Evolutionary conservation across 176 grass and related monocot species (phyloP), one percentile per base, ranked within the genome.

Genomic region (Bolboschoenus planiculmis): DNA sequence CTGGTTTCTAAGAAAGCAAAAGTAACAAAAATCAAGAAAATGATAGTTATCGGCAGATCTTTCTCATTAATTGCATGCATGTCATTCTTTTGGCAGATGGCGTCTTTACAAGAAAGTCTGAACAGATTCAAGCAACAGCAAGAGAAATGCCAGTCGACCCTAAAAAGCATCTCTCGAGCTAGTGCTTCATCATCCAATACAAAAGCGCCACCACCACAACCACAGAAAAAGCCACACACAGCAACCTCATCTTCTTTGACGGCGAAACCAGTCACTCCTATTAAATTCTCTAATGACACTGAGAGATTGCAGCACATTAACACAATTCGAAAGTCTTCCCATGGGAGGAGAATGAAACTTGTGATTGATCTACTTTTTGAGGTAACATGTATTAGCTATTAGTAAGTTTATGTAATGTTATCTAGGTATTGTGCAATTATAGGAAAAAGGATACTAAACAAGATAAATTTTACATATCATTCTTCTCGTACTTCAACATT

Each of bases 241-340:
- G 72, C 72, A 18, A 26, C 7, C 46, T 13, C 78, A 26, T 81
- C 78, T 57, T 88, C 84, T 37, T 54, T 85, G 78, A 85, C 88
- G 68, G 42, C 89, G 58, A 92, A 86, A 67, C 77, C 86, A 26
- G 10, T 59, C 70, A 61, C 87, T 1, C 81, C 84, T 56, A 79
- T 94, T 26, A 94, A 97, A 70, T 97, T 97, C 79, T 97, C 91
- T 30, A 94, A 94, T 87, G 91, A 97, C 68, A 97, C 90, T 35
- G 90, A 97, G 87, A 94, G 91, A 83, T 78, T 97, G 16, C 91
- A 97, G 18, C 88, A 97, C 14, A 92, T 97, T 27, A 91, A 97
- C 85, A 83, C 82, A 3, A 90, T 97, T 71, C 85, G 90, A 75
- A 97, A 94, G 65, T 94, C 90, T 83, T 92, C 90, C 76, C 78